Evolutionary conservation across 2,329 filamentous ascomycete genomes (phyloP).

Genomic region (Xylariaceae sp.): DNA sequence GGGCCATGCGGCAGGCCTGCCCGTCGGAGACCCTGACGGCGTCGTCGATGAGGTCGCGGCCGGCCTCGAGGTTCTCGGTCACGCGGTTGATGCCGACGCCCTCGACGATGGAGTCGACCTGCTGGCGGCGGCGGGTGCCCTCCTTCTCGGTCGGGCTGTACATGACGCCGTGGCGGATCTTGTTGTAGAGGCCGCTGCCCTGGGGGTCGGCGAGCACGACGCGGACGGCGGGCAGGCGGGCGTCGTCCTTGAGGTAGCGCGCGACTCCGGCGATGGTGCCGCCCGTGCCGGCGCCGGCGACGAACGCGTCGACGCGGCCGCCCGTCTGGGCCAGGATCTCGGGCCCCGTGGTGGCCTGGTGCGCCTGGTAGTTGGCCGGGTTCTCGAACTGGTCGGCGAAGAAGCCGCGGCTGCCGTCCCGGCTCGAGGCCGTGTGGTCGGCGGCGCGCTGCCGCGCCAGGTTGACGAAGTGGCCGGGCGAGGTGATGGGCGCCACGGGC

Average conservation of each 20-base stretch:
- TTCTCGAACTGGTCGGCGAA: constrained; percentile 98
- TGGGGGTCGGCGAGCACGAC: constrained; percentile 89
- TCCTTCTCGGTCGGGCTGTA: constrained; percentile 85
- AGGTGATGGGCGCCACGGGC: constrained; percentile 86
- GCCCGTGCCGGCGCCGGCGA: constrained; percentile 89
- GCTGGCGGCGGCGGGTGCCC: constrained; percentile 79
- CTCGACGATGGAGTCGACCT: constrained; percentile 94
- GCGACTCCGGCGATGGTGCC: constrained; percentile 89
- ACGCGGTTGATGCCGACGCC: constrained; percentile 92
- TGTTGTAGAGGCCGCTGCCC: constrained; percentile 89
- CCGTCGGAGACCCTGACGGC: constrained; percentile 82
- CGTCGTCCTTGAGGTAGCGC: constrained; percentile 69
- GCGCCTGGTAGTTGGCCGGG: constrained; percentile 79
- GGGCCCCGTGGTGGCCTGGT: constrained; percentile 76
- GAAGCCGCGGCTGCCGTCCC: constrained; percentile 68
- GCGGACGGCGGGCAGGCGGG: constrained; percentile 39
- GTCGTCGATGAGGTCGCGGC: constrained; percentile 80
- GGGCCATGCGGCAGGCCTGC: constrained; percentile 89
- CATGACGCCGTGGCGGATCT: constrained; percentile 90
- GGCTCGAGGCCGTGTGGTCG: constrained; percentile 59
- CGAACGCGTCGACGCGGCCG: constrained; percentile 75
- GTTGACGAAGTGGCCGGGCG: constrained; percentile 91
- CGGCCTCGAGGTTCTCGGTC: constrained; percentile 89
- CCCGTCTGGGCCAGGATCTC: constrained; percentile 79
- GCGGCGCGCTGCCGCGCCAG: constrained; percentile 70